Percentiles rank a stretch among this genome's conserved stretches.
Evolutionary conservation across 2,329 filamentous ascomycete genomes (phyloP).

Genomic region (Fusarium sp.): DNA sequence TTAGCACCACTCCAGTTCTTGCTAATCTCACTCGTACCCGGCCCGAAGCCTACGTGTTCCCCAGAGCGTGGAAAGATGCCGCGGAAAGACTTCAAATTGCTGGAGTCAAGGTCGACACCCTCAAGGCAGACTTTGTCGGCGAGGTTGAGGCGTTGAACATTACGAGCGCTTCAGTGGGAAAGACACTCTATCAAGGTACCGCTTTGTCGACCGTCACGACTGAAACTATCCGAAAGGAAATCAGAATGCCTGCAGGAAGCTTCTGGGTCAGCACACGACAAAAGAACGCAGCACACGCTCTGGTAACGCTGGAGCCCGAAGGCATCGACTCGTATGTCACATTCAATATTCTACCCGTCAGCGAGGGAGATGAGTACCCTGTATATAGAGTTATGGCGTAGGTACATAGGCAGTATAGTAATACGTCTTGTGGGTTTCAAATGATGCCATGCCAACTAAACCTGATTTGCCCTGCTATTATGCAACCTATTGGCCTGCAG

Average conservation of each 20-base stretch:
- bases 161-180: conserved; percentile 23
- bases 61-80: conserved; percentile 38
- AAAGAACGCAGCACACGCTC: conserved; percentile 44
- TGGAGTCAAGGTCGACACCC: conserved; percentile 39
- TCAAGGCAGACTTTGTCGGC: conserved; percentile 35
- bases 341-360: conserved; percentile 41
- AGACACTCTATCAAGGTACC: conserved; percentile 39
- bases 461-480: neutral
- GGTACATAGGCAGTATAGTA: conserved; percentile 41
- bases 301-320: conserved; percentile 45
- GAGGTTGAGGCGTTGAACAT: conserved; percentile 42
- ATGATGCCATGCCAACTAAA: neutral
- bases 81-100: conserved; percentile 40
- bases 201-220: conserved; percentile 41
- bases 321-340: conserved; percentile 43
- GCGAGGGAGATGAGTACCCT: conserved; percentile 44
- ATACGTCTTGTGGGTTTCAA: neutral
- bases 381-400: conserved; percentile 55
- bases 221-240: conserved; percentile 21
- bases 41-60: conserved; percentile 46
- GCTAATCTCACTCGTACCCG: conserved; percentile 43
- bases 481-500: neutral
- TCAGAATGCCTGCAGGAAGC: conserved; percentile 42
- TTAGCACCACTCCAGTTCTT: conserved; percentile 40
- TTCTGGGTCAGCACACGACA: conserved; percentile 44